Evolutionary conservation across 1,284 basidiomycete genomes (phyloP).

Genomic region (Trichosporon sp.): DNA sequence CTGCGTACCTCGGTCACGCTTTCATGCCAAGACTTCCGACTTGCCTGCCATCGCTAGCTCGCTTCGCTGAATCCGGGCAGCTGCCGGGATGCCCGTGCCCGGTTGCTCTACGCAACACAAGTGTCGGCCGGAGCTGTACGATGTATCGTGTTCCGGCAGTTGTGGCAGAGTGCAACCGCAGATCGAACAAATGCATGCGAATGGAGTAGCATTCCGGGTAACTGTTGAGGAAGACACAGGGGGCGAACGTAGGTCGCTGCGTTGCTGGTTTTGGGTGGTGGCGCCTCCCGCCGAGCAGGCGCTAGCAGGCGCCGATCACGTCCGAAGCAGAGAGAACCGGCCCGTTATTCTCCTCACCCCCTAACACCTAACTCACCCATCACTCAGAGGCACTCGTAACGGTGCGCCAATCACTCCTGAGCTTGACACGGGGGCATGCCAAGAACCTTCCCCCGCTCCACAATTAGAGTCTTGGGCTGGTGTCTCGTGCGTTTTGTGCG

Average conservation of each 20-base stretch:
- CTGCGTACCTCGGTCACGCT: no score
- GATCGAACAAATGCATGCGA: no score
- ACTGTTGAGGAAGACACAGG: not conserved
- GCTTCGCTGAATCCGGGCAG: not conserved
- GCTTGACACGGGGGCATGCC: not conserved
- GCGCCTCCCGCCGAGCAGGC: no score
- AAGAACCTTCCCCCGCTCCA: not conserved
- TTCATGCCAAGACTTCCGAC: no score
- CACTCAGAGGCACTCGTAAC: not conserved
- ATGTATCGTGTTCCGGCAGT: not conserved
- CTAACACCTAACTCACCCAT: no score
- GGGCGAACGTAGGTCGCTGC: not conserved
- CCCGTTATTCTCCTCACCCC: no score
- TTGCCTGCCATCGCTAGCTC: no score
- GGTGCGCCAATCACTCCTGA: not conserved
- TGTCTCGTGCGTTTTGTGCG: not conserved
- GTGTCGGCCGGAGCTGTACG: not conserved
- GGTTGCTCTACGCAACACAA: no score
- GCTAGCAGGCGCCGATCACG: not conserved
- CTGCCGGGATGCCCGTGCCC: no score
- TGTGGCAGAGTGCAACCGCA: not conserved
- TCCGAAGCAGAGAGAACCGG: not conserved
- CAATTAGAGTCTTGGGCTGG: not conserved
- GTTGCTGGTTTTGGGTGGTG: no score
- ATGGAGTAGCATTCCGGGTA: not conserved